Percentiles rank a stretch among this genome's conserved stretches.
Conservation (phyloP, 2,329 filamentous ascomycete genomes). For the Phaeosphaeriaceae sp. region DNA sequence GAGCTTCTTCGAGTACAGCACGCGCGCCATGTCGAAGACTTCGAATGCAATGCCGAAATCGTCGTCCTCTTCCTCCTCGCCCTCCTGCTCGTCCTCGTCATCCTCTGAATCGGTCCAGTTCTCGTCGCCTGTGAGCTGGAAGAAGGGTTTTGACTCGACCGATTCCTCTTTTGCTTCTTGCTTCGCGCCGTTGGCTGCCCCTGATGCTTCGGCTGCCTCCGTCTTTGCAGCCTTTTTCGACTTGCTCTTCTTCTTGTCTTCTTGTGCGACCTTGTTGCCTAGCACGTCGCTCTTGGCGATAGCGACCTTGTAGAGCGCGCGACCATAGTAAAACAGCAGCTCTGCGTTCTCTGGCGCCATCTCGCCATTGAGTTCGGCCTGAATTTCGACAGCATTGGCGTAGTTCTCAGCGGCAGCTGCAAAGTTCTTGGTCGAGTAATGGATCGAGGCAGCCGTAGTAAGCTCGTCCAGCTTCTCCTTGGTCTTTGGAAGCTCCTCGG, state of each 20-base stretch:
- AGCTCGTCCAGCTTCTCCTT: constrained; percentile 76
- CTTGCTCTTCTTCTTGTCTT: constrained; percentile 61
- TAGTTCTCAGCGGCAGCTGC: constrained; percentile 85
- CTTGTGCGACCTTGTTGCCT: constrained; percentile 76
- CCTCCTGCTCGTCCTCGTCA: constrained; percentile 66
- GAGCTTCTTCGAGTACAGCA: constrained; percentile 66
- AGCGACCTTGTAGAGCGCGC: constrained; percentile 91
- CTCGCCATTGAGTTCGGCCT: constrained; percentile 91
- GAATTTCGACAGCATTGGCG: constrained; percentile 86
- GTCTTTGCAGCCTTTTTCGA: constrained; percentile 55
- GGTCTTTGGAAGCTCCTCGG: constrained; percentile 51
- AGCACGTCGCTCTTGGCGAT: constrained; percentile 94
- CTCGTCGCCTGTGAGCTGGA: constrained; percentile 93
- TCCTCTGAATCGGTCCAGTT: constrained; percentile 83
- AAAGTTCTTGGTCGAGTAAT: constrained; percentile 91
- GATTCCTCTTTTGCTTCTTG: constrained; percentile 55
- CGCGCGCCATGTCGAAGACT: constrained; percentile 68
- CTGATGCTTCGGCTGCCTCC: constrained; percentile 46
- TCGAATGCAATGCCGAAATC: constrained; percentile 72
- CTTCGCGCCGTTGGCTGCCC: constrained; percentile 36
- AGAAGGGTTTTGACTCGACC: constrained; percentile 75
- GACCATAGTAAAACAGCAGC: constrained; percentile 91
- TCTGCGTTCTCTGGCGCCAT: constrained; percentile 90
- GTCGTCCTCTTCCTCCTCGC: constrained; percentile 63
- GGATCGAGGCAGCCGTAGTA: constrained; percentile 78